A percentile compares a stretch with the other conserved stretches of the same genome.
phyloP scores from a whole-genome alignment of 352 stramenopile species.

The Pythium sukuiense region DNA sequence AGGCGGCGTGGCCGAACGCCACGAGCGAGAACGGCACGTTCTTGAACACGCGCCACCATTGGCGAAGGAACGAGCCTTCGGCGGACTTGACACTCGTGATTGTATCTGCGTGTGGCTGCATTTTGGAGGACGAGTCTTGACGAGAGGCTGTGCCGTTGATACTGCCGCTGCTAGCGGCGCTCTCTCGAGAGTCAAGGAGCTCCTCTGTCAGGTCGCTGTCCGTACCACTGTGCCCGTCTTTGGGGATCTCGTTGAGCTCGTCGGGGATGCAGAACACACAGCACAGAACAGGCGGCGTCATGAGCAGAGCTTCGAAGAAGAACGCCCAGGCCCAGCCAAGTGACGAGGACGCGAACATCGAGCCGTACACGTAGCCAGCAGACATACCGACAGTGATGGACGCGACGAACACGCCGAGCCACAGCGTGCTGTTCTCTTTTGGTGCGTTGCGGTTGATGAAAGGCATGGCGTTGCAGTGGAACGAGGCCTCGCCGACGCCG shows the following conservation, averaged over 20 bases:
- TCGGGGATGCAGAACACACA: constrained; percentile 48
- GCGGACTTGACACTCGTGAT: constrained; percentile 19
- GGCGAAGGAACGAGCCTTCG: constrained; percentile 26
- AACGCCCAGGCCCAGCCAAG: constrained; percentile 77
- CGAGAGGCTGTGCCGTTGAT: constrained; percentile 15
- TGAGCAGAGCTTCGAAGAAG: constrained; percentile 79
- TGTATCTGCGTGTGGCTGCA: neutral
- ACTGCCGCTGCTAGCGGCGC: constrained; percentile 13
- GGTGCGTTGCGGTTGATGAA: constrained; percentile 92
- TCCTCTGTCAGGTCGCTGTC: constrained; percentile 28
- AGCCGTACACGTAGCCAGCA: constrained; percentile 43
- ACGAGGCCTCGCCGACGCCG: constrained; percentile 91
- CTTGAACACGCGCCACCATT: constrained; percentile 48
- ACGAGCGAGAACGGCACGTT: constrained; percentile 71
- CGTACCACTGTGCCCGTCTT: constrained; percentile 26
- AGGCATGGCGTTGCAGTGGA: constrained; percentile 91
- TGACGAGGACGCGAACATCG: constrained; percentile 48
- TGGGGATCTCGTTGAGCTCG: constrained; percentile 40
- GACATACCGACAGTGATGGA: constrained; percentile 91
- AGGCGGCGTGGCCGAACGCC: constrained; percentile 67
- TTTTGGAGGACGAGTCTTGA: neutral
- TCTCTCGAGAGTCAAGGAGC: neutral
- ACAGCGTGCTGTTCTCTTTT: constrained; percentile 70
- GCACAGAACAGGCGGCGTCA: constrained; percentile 61
- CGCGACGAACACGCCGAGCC: constrained; percentile 92